Conservation (phyloP, 352 stramenopile species). For the Achlya hypogyna region DNA sequence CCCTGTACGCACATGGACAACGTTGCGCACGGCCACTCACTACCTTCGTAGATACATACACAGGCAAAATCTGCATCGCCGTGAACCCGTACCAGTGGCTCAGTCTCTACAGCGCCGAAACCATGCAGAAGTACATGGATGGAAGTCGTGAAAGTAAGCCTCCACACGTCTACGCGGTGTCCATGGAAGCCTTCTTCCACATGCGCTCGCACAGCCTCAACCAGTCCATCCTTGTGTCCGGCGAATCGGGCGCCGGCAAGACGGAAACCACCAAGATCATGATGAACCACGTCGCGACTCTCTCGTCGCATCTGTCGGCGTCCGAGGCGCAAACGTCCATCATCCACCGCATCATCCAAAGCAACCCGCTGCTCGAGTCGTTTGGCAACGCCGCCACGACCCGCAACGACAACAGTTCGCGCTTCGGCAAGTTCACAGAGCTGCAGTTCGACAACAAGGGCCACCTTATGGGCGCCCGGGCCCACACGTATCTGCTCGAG, state of each 20-base stretch:
- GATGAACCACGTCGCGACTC: constrained; percentile 87
- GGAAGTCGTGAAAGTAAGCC: constrained; percentile 59
- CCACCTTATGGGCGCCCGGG: constrained; percentile 65
- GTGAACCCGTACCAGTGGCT: constrained; percentile 86
- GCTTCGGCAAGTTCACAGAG: constrained; percentile 84
- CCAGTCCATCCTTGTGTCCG: constrained; percentile 93
- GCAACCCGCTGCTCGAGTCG: constrained; percentile 78
- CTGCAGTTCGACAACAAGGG: constrained; percentile 69
- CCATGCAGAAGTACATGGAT: constrained; percentile 68
- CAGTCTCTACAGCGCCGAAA: constrained; percentile 61
- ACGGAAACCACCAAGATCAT: constrained; percentile 96
- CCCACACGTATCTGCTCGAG: constrained; percentile 87
- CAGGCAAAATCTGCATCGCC: constrained; percentile 79
- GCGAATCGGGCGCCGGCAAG: constrained; percentile 93
- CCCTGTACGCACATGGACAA: constrained; percentile 40
- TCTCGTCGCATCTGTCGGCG: constrained; percentile 60
- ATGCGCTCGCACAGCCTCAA: constrained; percentile 70
- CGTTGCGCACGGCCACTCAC: neutral
- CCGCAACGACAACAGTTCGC: constrained; percentile 78
- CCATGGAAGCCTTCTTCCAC: constrained; percentile 79
- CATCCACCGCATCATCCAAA: constrained; percentile 93
- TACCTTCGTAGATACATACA: constrained; percentile 62
- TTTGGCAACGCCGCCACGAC: constrained; percentile 84
- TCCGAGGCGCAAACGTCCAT: constrained; percentile 54
- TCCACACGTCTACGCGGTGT: constrained; percentile 79